Evolutionary conservation across 768 basidiomycete species (phyloP).

Genomic region (Kwoniella europaea): DNA sequence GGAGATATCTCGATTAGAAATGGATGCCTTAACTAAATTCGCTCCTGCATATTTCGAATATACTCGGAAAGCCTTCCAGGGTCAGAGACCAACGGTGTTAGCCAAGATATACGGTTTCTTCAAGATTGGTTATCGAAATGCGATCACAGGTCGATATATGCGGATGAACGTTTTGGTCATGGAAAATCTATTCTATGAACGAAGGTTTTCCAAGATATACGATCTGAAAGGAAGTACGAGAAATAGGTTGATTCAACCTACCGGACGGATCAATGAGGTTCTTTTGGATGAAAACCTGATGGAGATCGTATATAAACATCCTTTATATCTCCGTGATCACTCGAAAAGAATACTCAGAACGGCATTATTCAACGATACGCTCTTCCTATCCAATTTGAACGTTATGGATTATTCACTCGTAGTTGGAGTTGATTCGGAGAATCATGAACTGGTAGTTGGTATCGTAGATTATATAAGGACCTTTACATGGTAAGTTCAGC

Average conservation of each 20-base stretch:
- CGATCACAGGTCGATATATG: slow-evolving; percentile 77
- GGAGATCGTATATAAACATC: slow-evolving; percentile 81
- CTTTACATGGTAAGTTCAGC: slow-evolving; percentile 36
- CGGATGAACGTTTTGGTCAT: slow-evolving; percentile 96
- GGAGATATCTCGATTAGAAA: slow-evolving; percentile 84
- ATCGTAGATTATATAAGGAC: slow-evolving; percentile 80
- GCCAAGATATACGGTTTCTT: slow-evolving; percentile 98
- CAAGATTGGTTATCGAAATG: slow-evolving; percentile 86
- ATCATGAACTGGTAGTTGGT: slow-evolving; percentile 90
- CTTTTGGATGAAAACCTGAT: slow-evolving; percentile 95
- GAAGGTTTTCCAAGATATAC: slow-evolving; percentile 90
- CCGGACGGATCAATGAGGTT: slow-evolving; percentile 88
- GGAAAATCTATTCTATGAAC: slow-evolving; percentile 90
- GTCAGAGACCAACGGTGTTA: slow-evolving; percentile 89
- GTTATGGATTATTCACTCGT: slow-evolving; percentile 94
- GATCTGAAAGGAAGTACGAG: slow-evolving; percentile 96
- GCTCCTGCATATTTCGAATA: slow-evolving; percentile 98
- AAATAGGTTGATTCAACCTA: slow-evolving; percentile 89
- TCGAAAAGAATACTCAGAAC: slow-evolving; percentile 89
- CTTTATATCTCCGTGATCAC: slow-evolving; percentile 95
- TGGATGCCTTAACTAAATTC: slow-evolving; percentile 95
- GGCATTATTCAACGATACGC: slow-evolving; percentile 91
- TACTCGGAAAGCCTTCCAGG: slow-evolving; percentile 89
- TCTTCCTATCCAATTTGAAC: slow-evolving; percentile 89
- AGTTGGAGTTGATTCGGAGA: slow-evolving; percentile 87